Percentiles rank a stretch among this genome's conserved stretches.
Conservation (phyloP, 2,329 filamentous ascomycete species). For the Sporothrix humicola region DNA sequence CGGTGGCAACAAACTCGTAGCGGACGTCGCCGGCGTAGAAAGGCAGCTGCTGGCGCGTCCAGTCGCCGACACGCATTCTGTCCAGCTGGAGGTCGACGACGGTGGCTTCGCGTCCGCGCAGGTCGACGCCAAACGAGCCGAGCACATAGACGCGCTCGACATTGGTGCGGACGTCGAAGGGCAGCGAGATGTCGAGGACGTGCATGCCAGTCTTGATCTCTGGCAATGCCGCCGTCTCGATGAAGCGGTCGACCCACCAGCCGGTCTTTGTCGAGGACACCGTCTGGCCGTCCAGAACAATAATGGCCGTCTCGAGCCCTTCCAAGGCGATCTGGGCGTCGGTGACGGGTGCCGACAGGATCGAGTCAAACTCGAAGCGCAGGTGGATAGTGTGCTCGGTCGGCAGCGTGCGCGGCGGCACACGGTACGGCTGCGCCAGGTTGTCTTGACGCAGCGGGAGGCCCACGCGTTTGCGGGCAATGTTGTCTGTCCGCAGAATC, state of each 20-base stretch:
- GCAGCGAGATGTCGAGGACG: not conserved
- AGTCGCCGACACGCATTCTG: slow-evolving; percentile 12
- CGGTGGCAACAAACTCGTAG: not conserved
- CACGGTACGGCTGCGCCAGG: slow-evolving; percentile 6
- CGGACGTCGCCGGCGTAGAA: slow-evolving; percentile 10
- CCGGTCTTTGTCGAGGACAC: slow-evolving; percentile 5
- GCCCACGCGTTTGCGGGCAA: slow-evolving; percentile 6
- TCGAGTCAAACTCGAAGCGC: not conserved
- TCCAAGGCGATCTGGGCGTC: slow-evolving; percentile 16
- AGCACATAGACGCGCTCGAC: slow-evolving; percentile 21
- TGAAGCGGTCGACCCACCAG: slow-evolving; percentile 19
- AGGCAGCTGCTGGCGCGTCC: slow-evolving; percentile 11
- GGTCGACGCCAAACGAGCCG: slow-evolving; percentile 11
- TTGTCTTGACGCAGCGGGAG: not conserved
- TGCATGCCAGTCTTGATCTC: not conserved
- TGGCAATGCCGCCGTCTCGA: not conserved
- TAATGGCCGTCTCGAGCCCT: not conserved
- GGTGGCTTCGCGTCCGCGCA: not conserved
- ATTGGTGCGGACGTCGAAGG: slow-evolving; percentile 4
- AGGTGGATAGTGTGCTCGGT: not conserved
- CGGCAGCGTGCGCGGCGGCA: slow-evolving; percentile 1
- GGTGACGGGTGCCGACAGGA: not conserved
- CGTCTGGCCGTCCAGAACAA: not conserved
- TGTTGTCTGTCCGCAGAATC: slow-evolving; percentile 14
- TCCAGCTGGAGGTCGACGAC: slow-evolving; percentile 8